These are phyloP conservation scores for Pichia membranifaciens DNA, from an alignment of 805 yeast genomes.

Conservation along the genomic window DNA sequence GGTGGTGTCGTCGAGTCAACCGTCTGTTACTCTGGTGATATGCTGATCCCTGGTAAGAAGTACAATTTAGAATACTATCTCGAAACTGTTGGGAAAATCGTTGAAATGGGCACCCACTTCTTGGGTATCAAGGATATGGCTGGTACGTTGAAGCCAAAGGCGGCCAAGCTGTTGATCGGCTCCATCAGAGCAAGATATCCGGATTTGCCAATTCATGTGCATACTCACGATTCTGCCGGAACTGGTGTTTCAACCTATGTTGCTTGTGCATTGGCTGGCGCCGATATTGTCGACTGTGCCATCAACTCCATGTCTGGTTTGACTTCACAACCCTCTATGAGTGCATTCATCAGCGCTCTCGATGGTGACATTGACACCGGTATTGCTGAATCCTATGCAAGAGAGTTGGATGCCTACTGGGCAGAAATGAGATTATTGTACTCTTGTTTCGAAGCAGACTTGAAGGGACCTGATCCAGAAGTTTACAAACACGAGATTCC, in stretches of 20 bases:
- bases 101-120: conserved; percentile 91
- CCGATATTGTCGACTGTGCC: conserved; percentile 97
- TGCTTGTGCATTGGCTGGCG: conserved; percentile 93
- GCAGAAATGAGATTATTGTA: conserved; percentile 96
- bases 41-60: conserved; percentile 93
- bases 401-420: conserved; percentile 94
- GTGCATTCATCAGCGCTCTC: conserved; percentile 86
- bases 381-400: conserved; percentile 56
- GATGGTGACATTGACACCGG: conserved; percentile 82
- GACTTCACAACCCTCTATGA: conserved; percentile 96
- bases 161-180: conserved; percentile 77
- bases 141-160: conserved; percentile 94
- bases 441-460: conserved; percentile 96
- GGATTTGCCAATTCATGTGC: conserved; percentile 93
- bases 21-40: conserved; percentile 97
- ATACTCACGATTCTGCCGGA: conserved; percentile 99
- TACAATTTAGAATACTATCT: conserved; percentile 90
- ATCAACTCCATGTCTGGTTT: conserved; percentile 96
- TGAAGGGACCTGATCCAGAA: conserved; percentile 99
- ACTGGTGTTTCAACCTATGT: conserved; percentile 97
- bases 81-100: conserved; percentile 74
- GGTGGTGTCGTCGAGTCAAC: conserved; percentile 99
- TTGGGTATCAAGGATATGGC: conserved; percentile 99
- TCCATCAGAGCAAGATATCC: conserved; percentile 84
- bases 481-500: conserved; percentile 98